Evolutionary conservation across 2,329 filamentous ascomycete species (phyloP).

Genomic region (Colletotrichum tropicicola): DNA sequence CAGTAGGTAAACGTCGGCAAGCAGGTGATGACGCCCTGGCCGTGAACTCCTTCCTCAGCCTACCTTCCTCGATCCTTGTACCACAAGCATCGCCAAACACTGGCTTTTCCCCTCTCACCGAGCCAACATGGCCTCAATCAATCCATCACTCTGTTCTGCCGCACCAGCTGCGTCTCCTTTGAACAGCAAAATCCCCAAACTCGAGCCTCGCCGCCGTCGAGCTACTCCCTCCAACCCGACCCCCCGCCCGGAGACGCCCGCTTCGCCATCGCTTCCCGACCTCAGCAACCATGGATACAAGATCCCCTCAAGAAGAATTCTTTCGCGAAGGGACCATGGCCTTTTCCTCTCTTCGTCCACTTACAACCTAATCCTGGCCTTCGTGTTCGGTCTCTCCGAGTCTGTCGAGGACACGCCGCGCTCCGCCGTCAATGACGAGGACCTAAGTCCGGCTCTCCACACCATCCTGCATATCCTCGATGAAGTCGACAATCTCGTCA

Average conservation of each 20-base stretch:
- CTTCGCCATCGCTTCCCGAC: slow-evolving; percentile 74
- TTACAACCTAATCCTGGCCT: slow-evolving; percentile 79
- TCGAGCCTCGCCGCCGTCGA: slow-evolving; percentile 70
- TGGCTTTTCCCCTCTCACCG: background rate
- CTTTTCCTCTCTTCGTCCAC: slow-evolving; percentile 82
- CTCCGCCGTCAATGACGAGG: slow-evolving; percentile 65
- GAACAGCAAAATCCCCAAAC: slow-evolving; percentile 63
- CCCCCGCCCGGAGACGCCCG: slow-evolving; percentile 79
- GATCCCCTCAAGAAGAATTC: slow-evolving; percentile 79
- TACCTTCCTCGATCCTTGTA: too few species aligned
- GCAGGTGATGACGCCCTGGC: too few species aligned
- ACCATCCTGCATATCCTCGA: slow-evolving; percentile 76
- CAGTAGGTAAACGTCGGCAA: too few species aligned
- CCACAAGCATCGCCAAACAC: background rate
- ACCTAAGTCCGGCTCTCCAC: slow-evolving; percentile 67
- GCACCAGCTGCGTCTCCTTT: background rate
- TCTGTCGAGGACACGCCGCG: slow-evolving; percentile 77
- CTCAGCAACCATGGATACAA: slow-evolving; percentile 68
- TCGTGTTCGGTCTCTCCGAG: slow-evolving; percentile 88
- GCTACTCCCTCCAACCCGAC: slow-evolving; percentile 59
- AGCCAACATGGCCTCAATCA: slow-evolving; percentile 13
- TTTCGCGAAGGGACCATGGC: slow-evolving; percentile 82
- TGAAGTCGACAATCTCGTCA: slow-evolving; percentile 72
- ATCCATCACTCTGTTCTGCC: background rate
- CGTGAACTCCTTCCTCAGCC: background rate